Conservation (phyloP, 176 grass and related monocot genomes). For the Hordeum vulgare region MorexV3_pseudomolecules_assembly NC_058521.1:26365596-26366095, state of each 20-base stretch:
- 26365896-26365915: neutral
- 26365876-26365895: neutral
- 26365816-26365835: neutral
- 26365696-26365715: no score
- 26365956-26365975: constrained; percentile 1
- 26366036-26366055: constrained; percentile 20
- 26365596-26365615: no score
- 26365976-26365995: constrained; percentile 16
- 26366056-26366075: constrained; percentile 37
- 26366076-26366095: neutral
- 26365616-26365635: no score
- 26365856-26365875: neutral
- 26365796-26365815: no score
- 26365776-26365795: no score
- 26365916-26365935: neutral
- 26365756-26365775: no score
- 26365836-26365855: neutral
- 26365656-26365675: no score
- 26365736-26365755: no score
- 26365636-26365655: no score
- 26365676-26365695: no score
- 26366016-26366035: constrained; percentile 11
- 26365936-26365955: neutral
- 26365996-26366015: constrained; percentile 44
- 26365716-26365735: no score